Conservation (phyloP, 768 basidiomycete genomes). For the Coprinopsis marcescibilis region DNA sequence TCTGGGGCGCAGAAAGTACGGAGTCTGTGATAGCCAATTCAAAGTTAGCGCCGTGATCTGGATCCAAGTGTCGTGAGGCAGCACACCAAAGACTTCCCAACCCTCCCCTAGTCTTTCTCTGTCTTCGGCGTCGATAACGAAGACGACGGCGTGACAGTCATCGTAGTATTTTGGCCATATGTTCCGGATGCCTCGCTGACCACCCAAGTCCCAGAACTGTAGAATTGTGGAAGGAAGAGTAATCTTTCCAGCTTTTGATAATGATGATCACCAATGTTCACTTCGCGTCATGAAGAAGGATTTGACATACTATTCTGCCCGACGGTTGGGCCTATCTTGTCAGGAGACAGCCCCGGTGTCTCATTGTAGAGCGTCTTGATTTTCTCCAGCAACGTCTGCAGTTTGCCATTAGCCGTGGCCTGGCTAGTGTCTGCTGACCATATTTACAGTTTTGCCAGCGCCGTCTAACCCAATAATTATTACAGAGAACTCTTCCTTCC, state of each 20-base stretch:
- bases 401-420: constrained; percentile 5
- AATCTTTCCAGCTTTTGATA: constrained; percentile 76
- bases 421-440: neutral
- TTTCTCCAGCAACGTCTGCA: constrained; percentile 81
- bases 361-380: constrained; percentile 92
- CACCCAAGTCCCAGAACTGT: constrained; percentile 96
- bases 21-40: constrained; percentile 43
- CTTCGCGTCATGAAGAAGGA: neutral
- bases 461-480: constrained; percentile 93
- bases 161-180: constrained; percentile 96
- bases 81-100: constrained; percentile 95
- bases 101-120: constrained; percentile 84
- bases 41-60: neutral
- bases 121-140: constrained; percentile 92
- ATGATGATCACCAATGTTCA: neutral
- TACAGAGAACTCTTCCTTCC: constrained; percentile 88
- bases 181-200: constrained; percentile 86
- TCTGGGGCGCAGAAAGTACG: constrained; percentile 84
- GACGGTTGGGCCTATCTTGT: constrained; percentile 94
- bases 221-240: constrained; percentile 89
- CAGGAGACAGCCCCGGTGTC: constrained; percentile 78
- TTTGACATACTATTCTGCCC: constrained; percentile 89
- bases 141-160: constrained; percentile 95
- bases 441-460: constrained; percentile 80
- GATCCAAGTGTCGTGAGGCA: too few species aligned